Evolutionary conservation across 1,139 yeast genomes (phyloP).

Genomic region (Spathaspora sp.): DNA sequence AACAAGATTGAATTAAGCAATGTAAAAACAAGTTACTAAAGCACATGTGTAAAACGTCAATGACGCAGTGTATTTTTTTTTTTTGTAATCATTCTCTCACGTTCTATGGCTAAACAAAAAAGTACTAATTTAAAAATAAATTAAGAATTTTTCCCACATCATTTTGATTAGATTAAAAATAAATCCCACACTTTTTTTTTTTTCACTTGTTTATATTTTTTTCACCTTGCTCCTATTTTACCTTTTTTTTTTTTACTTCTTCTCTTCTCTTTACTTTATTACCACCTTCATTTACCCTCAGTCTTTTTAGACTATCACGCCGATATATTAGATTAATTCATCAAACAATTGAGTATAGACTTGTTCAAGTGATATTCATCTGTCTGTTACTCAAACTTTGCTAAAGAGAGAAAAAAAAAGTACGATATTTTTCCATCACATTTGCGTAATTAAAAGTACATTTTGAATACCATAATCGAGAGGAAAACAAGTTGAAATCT

Average conservation of each 20-base stretch:
- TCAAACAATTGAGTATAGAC: conserved; percentile 1
- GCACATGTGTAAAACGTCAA: background rate
- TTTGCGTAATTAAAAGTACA: background rate
- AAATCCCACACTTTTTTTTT: background rate
- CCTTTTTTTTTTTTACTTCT: conserved; percentile 3
- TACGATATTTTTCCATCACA: conserved; percentile 4
- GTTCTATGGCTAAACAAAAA: background rate
- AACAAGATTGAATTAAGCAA: too few species aligned
- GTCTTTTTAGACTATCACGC: background rate
- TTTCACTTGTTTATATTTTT: conserved; percentile 3
- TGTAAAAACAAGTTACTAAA: too few species aligned
- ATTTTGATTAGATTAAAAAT: conserved; percentile 1
- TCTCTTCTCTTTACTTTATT: conserved; percentile 3
- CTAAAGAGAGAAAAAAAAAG: conserved; percentile 1
- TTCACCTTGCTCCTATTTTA: conserved; percentile 1
- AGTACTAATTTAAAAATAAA: conserved; percentile 2
- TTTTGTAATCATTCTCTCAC: background rate
- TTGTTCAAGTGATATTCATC: background rate
- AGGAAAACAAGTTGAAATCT: background rate
- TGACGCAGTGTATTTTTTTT: background rate
- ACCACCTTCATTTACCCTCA: background rate
- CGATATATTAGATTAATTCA: background rate
- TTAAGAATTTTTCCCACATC: background rate
- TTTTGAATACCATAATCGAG: conserved; percentile 5
- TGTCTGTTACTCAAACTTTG: background rate